Evolutionary conservation across 495 filamentous ascomycete genomes (phyloP).

Genomic region (Cairneyella variabilis): DNA sequence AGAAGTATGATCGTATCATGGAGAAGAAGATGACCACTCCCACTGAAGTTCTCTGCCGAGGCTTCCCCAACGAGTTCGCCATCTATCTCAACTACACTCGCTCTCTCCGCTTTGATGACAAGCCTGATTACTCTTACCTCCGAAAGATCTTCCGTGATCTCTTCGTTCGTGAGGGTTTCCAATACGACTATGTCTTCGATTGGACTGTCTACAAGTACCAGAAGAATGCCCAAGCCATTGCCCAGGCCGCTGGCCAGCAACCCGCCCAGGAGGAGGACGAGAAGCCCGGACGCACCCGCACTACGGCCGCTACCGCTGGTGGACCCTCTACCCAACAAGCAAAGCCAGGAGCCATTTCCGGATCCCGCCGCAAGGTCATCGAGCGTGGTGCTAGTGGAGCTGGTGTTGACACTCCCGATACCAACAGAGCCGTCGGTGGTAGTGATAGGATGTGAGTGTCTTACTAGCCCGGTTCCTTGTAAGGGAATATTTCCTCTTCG

Average conservation of each 20-base stretch:
- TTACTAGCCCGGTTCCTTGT: constrained; percentile 76
- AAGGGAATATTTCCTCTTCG: constrained; percentile 85
- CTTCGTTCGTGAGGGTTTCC: constrained; percentile 98
- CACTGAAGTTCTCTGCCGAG: constrained; percentile 97
- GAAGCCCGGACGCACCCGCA: constrained; percentile 59
- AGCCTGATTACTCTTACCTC: constrained; percentile 99
- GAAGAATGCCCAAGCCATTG: constrained; percentile 94
- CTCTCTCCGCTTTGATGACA: constrained; percentile 98
- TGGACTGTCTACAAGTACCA: constrained; percentile 99
- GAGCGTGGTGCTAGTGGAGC: constrained; percentile 56
- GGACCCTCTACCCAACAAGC: constrained; percentile 51
- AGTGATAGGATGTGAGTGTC: constrained; percentile 99
- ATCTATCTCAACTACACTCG: constrained; percentile 99
- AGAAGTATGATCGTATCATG: constrained; percentile 99
- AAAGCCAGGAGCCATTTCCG: constrained; percentile 69
- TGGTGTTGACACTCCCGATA: constrained; percentile 70
- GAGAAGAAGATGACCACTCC: constrained; percentile 99
- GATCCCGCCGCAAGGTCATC: constrained; percentile 80
- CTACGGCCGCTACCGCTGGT: constrained; percentile 54
- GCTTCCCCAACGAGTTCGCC: constrained; percentile 99
- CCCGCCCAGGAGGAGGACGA: constrained; percentile 72
- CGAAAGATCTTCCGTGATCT: constrained; percentile 99
- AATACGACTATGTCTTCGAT: constrained; percentile 99
- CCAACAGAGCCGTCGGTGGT: constrained; percentile 82
- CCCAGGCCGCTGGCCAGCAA: constrained; percentile 64